These are phyloP conservation scores for Kandelia obovata DNA, from an alignment of 345 rosid species.

Conservation along the genomic window DNA sequence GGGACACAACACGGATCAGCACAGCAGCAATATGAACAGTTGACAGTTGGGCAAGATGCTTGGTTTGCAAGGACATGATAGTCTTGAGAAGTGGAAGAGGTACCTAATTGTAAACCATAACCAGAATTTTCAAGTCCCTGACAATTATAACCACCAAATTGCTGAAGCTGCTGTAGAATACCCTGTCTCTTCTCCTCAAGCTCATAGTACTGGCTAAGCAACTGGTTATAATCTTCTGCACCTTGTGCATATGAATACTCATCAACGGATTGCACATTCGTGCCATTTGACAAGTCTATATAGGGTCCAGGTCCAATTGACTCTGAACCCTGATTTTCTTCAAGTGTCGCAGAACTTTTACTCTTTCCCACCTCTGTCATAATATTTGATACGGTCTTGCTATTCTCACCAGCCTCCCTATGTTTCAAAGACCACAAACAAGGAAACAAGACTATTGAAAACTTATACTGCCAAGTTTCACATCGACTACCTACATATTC, in stretches of 20 bases:
- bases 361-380: constrained; percentile 16
- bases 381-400: constrained; percentile 6
- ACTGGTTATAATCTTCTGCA: constrained; percentile 39
- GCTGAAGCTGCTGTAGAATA: constrained; percentile 47
- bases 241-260: constrained; percentile 25
- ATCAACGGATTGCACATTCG: constrained; percentile 10
- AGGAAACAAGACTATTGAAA: background rate
- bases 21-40: constrained; percentile 41
- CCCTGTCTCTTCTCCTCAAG: constrained; percentile 55
- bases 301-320: constrained; percentile 14
- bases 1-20: constrained; percentile 26
- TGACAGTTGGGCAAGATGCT: constrained; percentile 21
- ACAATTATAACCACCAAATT: constrained; percentile 35
- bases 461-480: too few species aligned
- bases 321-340: constrained; percentile 20
- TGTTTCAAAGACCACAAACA: constrained; percentile 7
- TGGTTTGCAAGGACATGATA: constrained; percentile 24
- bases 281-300: constrained; percentile 21
- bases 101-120: constrained; percentile 27
- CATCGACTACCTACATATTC: too few species aligned
- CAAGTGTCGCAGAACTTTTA: constrained; percentile 12
- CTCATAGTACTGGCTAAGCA: constrained; percentile 55
- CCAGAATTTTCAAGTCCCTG: constrained; percentile 37
- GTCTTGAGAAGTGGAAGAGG: constrained; percentile 28
- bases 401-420: constrained; percentile 28